phyloP scores from a whole-genome alignment of 345 rosid genomes.

The Adansonia digitata region DNA sequence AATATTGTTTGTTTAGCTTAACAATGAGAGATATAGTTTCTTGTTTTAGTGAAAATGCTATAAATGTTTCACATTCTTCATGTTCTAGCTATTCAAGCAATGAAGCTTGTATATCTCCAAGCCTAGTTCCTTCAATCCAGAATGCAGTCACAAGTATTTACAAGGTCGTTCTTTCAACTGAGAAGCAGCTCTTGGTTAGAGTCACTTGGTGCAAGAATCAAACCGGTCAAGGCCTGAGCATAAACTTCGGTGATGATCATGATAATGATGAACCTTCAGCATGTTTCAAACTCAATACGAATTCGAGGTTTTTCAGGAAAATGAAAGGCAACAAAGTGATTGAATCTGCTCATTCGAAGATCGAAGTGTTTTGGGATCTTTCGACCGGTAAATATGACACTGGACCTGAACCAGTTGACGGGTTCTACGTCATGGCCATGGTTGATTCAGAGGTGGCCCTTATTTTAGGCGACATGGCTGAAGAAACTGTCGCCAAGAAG shows the following conservation, averaged over 20 bases:
- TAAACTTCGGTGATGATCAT: slow-evolving; percentile 45
- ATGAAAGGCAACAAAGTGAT: slow-evolving; percentile 64
- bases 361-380: slow-evolving; percentile 80
- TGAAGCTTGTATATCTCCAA: slow-evolving; percentile 50
- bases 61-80: slow-evolving; percentile 58
- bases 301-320: slow-evolving; percentile 60
- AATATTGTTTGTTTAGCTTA: background rate
- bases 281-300: slow-evolving; percentile 60
- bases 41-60: slow-evolving; percentile 73
- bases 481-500: slow-evolving; percentile 45
- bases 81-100: slow-evolving; percentile 51
- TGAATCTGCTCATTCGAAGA: slow-evolving; percentile 40
- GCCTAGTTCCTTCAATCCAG: slow-evolving; percentile 54
- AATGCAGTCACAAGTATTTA: slow-evolving; percentile 58
- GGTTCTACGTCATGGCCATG: slow-evolving; percentile 58
- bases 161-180: slow-evolving; percentile 36
- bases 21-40: slow-evolving; percentile 68
- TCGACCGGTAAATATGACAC: slow-evolving; percentile 52
- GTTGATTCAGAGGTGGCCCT: slow-evolving; percentile 66
- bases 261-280: slow-evolving; percentile 32
- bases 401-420: slow-evolving; percentile 63
- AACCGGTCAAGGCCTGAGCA: slow-evolving; percentile 50
- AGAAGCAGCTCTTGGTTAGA: slow-evolving; percentile 31
- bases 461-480: slow-evolving; percentile 47
- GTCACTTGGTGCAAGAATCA: slow-evolving; percentile 54